Percentiles rank a stretch among this genome's conserved stretches.
Conservation (phyloP, 257 asterid genomes). For the Lycium ferocissimum region DNA sequence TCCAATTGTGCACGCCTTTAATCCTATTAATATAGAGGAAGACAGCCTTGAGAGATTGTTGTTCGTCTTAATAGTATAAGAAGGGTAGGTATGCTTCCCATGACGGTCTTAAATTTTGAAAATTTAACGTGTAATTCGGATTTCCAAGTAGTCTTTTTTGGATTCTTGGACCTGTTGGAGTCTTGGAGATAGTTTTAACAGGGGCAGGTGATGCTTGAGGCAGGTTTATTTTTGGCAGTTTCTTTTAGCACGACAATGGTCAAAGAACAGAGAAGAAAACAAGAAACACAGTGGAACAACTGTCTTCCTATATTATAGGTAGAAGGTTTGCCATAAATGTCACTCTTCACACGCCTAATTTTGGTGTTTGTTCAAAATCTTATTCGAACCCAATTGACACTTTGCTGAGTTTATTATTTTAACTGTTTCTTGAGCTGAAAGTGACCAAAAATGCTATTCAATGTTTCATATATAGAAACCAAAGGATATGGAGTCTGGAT, state of each 20-base stretch:
- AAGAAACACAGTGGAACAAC: neutral
- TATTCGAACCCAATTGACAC: constrained; percentile 6
- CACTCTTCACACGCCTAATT: neutral
- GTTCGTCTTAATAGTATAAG: neutral
- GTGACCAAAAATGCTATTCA: neutral
- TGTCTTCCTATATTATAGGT: neutral
- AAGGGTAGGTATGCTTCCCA: neutral
- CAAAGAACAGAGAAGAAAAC: constrained; percentile 15
- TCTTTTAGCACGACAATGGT: neutral
- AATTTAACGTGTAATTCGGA: constrained; percentile 2
- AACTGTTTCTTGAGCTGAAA: constrained; percentile 6
- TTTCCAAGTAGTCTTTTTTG: constrained; percentile 19
- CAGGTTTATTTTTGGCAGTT: constrained; percentile 15
- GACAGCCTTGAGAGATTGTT: neutral
- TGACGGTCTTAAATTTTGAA: constrained; percentile 1
- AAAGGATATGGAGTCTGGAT: neutral
- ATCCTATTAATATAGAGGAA: neutral
- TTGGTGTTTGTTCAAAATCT: constrained; percentile 21
- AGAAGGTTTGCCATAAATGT: neutral
- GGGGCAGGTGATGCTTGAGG: constrained; percentile 38
- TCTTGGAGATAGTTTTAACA: constrained; percentile 12
- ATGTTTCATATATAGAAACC: neutral
- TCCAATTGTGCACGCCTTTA: neutral
- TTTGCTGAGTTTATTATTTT: neutral
- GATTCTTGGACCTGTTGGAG: constrained; percentile 22